Percentiles rank a stretch among this genome's conserved stretches.
phyloP scores from a whole-genome alignment of 805 yeast genomes.

The Lipomyces chichibuensis region DNA sequence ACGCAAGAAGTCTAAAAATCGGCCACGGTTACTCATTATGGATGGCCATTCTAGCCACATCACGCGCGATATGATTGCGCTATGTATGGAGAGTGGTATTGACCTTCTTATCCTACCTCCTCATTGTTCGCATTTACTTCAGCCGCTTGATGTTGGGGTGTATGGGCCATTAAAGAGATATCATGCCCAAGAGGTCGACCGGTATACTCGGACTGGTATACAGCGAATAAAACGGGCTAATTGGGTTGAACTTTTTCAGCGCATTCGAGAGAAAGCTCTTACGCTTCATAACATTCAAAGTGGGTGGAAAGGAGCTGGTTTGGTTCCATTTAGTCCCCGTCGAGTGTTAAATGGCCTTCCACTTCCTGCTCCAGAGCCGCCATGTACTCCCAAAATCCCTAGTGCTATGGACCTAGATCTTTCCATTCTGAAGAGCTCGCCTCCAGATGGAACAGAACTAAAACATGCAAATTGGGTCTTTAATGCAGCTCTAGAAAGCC shows the following conservation, averaged over 20 bases:
- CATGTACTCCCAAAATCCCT: not conserved
- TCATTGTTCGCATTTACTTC: conserved; percentile 1
- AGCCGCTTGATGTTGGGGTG: conserved; percentile 2
- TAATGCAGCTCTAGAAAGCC: not conserved
- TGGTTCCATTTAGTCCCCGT: not conserved
- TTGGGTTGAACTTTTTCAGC: not conserved
- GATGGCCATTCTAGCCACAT: conserved; percentile 5
- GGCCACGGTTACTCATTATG: not conserved
- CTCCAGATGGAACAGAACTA: conserved; percentile 1
- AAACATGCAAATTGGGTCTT: not conserved
- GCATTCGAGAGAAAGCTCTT: conserved; percentile 4
- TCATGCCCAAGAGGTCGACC: not conserved
- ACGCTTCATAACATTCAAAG: not conserved
- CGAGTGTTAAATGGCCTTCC: conserved; percentile 1
- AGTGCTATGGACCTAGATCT: not conserved
- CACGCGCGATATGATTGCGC: conserved; percentile 5
- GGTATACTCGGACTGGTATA: not conserved
- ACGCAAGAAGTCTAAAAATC: not conserved
- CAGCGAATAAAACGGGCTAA: not conserved
- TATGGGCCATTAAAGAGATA: conserved; percentile 5
- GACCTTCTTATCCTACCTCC: conserved; percentile 1
- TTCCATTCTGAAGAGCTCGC: not conserved
- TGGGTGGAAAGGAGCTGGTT: conserved; percentile 5
- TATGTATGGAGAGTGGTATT: not conserved
- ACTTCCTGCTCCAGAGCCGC: not conserved